These are phyloP conservation scores for Suhomyces prunicola DNA, from an alignment of 805 yeast genomes.

Conservation along the genomic window DNA sequence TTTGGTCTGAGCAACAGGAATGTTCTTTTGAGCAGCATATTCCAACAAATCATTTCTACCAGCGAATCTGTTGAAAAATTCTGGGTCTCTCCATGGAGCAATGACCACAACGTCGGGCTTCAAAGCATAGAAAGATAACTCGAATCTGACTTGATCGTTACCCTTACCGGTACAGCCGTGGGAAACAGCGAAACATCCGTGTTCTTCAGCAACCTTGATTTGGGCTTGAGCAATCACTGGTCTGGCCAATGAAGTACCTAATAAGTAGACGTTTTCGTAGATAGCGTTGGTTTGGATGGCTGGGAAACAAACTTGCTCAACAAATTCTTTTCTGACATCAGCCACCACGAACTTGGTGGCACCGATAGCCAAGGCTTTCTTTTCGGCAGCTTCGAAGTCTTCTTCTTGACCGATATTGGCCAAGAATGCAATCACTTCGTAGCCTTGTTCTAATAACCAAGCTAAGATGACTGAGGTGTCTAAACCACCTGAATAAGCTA, in stretches of 20 bases:
- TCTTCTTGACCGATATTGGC: slow-evolving; percentile 99
- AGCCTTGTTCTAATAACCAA: slow-evolving; percentile 96
- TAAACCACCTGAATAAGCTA: slow-evolving; percentile 98
- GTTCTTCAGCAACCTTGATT: slow-evolving; percentile 92
- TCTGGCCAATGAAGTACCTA: slow-evolving; percentile 98
- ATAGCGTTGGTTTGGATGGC: slow-evolving; percentile 97
- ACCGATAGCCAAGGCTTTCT: slow-evolving; percentile 94
- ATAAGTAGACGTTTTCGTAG: slow-evolving; percentile 92
- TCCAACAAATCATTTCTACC: slow-evolving; percentile 96
- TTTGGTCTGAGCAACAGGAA: slow-evolving; percentile 95
- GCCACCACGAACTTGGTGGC: slow-evolving; percentile 93
- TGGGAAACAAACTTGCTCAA: slow-evolving; percentile 88
- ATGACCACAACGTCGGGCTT: slow-evolving; percentile 95
- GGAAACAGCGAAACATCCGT: slow-evolving; percentile 97
- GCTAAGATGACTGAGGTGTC: slow-evolving; percentile 98
- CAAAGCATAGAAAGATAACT: slow-evolving; percentile 92
- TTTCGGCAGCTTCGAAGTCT: slow-evolving; percentile 96
- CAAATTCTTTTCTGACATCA: slow-evolving; percentile 94
- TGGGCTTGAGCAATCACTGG: slow-evolving; percentile 99
- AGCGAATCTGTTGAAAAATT: slow-evolving; percentile 89
- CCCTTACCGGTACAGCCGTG: slow-evolving; percentile 99
- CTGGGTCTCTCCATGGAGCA: slow-evolving; percentile 99
- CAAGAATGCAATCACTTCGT: slow-evolving; percentile 96
- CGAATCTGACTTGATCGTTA: slow-evolving; percentile 98
- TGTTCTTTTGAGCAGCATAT: slow-evolving; percentile 87